phyloP scores from a whole-genome alignment of 2,329 filamentous ascomycete species.

The Harringtonia lauricola region DNA sequence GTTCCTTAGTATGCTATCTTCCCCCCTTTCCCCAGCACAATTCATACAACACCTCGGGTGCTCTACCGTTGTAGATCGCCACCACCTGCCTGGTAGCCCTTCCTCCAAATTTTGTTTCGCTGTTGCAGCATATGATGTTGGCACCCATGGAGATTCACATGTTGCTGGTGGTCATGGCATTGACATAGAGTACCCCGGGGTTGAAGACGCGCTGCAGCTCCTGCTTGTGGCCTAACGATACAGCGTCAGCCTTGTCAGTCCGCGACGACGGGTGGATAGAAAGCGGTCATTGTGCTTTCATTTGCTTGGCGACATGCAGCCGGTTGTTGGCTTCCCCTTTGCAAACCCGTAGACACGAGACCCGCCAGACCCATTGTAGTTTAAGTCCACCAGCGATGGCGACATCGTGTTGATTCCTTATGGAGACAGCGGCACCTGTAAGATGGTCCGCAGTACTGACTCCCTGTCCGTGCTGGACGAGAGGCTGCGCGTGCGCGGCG shows the following conservation, averaged over 20 bases:
- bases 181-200: neutral
- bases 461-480: neutral
- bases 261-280: no score
- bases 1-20: no score
- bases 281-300: no score
- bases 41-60: neutral
- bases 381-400: no score
- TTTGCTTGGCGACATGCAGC: neutral
- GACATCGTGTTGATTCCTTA: no score
- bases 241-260: no score
- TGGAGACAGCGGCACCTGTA: neutral
- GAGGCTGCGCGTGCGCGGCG: neutral
- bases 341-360: no score
- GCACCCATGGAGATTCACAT: neutral
- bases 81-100: neutral
- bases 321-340: no score
- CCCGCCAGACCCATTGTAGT: no score
- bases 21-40: neutral
- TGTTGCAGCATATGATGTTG: neutral
- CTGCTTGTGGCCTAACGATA: neutral
- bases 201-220: neutral
- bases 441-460: neutral
- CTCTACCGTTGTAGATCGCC: neutral
- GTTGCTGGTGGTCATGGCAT: neutral
- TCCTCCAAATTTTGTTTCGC: neutral